These are phyloP conservation scores for Paecilomyces sp. DNA, from an alignment of 2,329 filamentous ascomycete genomes.

Conservation along the genomic window DNA sequence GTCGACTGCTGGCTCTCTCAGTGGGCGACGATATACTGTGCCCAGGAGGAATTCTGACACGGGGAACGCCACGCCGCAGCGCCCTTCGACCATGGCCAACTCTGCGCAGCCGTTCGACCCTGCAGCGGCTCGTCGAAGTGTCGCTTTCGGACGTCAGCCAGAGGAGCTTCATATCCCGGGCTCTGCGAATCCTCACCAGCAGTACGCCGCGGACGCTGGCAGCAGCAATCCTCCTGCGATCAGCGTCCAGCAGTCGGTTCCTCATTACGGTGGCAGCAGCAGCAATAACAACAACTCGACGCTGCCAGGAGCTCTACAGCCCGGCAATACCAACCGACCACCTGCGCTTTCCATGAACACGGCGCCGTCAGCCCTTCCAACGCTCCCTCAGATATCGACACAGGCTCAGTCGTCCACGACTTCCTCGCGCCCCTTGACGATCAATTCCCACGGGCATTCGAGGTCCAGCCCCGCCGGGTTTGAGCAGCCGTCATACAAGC, in stretches of 20 bases:
- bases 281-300: slow-evolving; percentile 30
- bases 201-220: slow-evolving; percentile 46
- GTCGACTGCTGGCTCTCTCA: slow-evolving; percentile 17
- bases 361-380: slow-evolving; percentile 51
- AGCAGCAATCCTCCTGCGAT: slow-evolving; percentile 47
- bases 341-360: slow-evolving; percentile 48
- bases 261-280: slow-evolving; percentile 34
- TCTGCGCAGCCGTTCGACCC: slow-evolving; percentile 43
- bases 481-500: slow-evolving; percentile 55
- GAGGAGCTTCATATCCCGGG: slow-evolving; percentile 52
- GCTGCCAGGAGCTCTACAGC: slow-evolving; percentile 56
- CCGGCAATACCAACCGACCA: slow-evolving; percentile 46
- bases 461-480: slow-evolving; percentile 70
- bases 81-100: slow-evolving; percentile 32
- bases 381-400: slow-evolving; percentile 44
- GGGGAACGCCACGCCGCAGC: slow-evolving; percentile 2
- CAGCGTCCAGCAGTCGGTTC: slow-evolving; percentile 52
- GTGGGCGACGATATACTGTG: slow-evolving; percentile 17
- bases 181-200: slow-evolving; percentile 28
- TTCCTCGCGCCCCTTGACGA: slow-evolving; percentile 59
- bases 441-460: slow-evolving; percentile 68
- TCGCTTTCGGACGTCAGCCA: slow-evolving; percentile 41
- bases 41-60: slow-evolving; percentile 7
- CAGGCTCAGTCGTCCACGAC: slow-evolving; percentile 45
- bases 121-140: slow-evolving; percentile 39